Percentiles rank a stretch among this genome's conserved stretches.
These are phyloP conservation scores for Geotrichum citri-aurantii DNA, from an alignment of 1,139 yeast genomes.

Conservation along the genomic window DNA sequence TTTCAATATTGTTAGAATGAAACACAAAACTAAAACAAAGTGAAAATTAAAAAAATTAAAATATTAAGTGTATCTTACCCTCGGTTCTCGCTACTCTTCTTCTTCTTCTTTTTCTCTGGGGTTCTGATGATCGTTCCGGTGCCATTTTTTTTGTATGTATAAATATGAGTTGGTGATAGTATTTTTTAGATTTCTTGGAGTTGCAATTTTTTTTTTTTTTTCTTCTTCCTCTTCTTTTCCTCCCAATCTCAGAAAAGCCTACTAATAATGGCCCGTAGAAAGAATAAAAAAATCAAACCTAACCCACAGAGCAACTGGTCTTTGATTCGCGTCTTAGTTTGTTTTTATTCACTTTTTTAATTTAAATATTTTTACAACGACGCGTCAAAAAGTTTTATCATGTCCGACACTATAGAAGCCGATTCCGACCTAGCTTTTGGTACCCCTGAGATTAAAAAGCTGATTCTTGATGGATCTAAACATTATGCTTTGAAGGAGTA, in stretches of 20 bases:
- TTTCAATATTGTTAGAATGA: constrained; percentile 4
- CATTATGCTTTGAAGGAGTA: constrained; percentile 57
- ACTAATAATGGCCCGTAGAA: too few species aligned
- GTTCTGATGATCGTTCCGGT: constrained; percentile 16
- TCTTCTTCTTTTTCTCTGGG: constrained; percentile 27
- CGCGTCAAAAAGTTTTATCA: not conserved
- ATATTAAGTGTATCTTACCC: constrained; percentile 22
- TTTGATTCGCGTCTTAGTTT: not conserved
- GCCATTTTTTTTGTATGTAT: constrained; percentile 9
- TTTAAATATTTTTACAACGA: not conserved
- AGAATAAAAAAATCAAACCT: not conserved
- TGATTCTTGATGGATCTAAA: constrained; percentile 56
- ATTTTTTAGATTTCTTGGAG: not conserved
- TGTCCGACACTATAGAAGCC: not conserved
- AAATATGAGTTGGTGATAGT: not conserved
- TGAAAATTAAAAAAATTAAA: not conserved
- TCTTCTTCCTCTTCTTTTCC: not conserved
- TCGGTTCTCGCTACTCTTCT: constrained; percentile 34
- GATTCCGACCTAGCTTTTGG: not conserved
- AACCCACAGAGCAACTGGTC: not conserved
- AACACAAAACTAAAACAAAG: not conserved
- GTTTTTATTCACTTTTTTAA: not conserved
- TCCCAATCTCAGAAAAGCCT: not conserved
- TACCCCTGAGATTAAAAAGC: constrained; percentile 38
- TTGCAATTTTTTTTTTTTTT: not conserved